phyloP scores from a whole-genome alignment of 2,329 filamentous ascomycete genomes.

The Podosphaera xanthii region DNA sequence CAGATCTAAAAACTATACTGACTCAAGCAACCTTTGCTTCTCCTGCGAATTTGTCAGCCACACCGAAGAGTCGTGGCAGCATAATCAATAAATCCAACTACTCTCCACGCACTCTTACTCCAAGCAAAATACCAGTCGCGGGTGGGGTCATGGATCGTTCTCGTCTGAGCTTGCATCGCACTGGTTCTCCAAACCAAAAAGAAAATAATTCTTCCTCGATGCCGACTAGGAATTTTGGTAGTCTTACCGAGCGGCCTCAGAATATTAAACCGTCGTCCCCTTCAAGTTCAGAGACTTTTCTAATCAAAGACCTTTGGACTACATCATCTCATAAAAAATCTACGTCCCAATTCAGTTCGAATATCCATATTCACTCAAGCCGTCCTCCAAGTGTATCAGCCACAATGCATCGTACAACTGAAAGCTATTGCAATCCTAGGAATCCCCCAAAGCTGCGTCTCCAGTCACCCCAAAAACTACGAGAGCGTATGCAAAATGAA shows the following conservation, averaged over 20 bases:
- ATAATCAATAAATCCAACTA: conserved; percentile 3
- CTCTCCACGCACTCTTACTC: conserved; percentile 15
- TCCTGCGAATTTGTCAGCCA: conserved; percentile 18
- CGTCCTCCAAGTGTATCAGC: conserved; percentile 7
- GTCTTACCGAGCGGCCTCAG: conserved; percentile 12
- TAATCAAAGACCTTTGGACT: conserved; percentile 13
- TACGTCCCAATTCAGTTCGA: conserved; percentile 13
- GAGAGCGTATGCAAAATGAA: conserved; percentile 67
- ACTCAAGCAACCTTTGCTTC: conserved; percentile 30
- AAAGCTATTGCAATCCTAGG: conserved; percentile 5
- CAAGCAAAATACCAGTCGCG: conserved; percentile 14
- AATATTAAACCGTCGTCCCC: conserved; percentile 11
- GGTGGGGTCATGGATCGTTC: conserved; percentile 9
- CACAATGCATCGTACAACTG: conserved; percentile 2
- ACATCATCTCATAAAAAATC: conserved; percentile 8
- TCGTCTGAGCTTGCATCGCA: conserved; percentile 8
- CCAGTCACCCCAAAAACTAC: conserved; percentile 50
- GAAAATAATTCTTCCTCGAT: conserved; percentile 9
- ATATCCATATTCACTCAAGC: conserved; percentile 13
- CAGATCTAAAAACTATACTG: conserved; percentile 56
- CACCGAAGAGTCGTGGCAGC: conserved; percentile 11
- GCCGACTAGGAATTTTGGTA: conserved; percentile 9
- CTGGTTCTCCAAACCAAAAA: conserved; percentile 12
- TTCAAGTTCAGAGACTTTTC: conserved; percentile 8
- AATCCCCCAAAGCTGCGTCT: conserved; percentile 31